Percentiles rank a stretch among this genome's conserved stretches.
Evolutionary conservation across 1,139 yeast species (phyloP).

Genomic region (Zygosaccharomyces sapae): DNA sequence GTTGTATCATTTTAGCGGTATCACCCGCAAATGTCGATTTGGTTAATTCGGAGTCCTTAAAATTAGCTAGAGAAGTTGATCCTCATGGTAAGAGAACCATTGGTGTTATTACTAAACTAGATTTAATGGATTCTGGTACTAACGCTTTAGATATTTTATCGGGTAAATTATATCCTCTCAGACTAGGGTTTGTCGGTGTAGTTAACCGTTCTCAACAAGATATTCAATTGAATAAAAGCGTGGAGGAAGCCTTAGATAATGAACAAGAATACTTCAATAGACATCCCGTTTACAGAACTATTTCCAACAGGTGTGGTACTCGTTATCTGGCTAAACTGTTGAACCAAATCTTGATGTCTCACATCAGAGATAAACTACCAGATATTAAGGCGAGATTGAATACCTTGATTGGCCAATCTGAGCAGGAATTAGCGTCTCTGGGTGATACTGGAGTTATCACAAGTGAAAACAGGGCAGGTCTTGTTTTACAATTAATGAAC

Average conservation of each 20-base stretch:
- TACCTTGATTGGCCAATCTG: conserved; percentile 93
- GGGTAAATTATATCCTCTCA: conserved; percentile 91
- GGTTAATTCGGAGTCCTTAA: conserved; percentile 91
- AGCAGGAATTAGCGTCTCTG: conserved; percentile 82
- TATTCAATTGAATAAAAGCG: conserved; percentile 70
- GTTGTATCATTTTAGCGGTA: conserved; percentile 90
- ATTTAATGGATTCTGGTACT: conserved; percentile 97
- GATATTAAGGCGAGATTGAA: conserved; percentile 93
- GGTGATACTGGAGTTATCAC: conserved; percentile 60
- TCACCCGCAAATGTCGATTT: conserved; percentile 97
- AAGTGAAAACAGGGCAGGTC: conserved; percentile 67
- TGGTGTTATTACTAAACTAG: conserved; percentile 89
- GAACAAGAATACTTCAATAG: conserved; percentile 77
- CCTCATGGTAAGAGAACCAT: conserved; percentile 94
- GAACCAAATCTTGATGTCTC: conserved; percentile 85
- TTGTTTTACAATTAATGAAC: conserved; percentile 85
- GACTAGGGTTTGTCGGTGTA: conserved; percentile 92
- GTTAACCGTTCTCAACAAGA: conserved; percentile 97
- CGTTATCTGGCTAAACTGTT: conserved; percentile 76
- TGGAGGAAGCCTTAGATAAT: conserved; percentile 72
- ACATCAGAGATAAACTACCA: conserved; percentile 89
- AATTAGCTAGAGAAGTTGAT: conserved; percentile 93
- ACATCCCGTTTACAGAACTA: conserved; percentile 85
- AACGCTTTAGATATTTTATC: conserved; percentile 90
- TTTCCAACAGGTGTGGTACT: conserved; percentile 90